These are phyloP conservation scores for Petrea volubilis DNA, from an alignment of 257 asterid species.

Conservation along the genomic window DNA sequence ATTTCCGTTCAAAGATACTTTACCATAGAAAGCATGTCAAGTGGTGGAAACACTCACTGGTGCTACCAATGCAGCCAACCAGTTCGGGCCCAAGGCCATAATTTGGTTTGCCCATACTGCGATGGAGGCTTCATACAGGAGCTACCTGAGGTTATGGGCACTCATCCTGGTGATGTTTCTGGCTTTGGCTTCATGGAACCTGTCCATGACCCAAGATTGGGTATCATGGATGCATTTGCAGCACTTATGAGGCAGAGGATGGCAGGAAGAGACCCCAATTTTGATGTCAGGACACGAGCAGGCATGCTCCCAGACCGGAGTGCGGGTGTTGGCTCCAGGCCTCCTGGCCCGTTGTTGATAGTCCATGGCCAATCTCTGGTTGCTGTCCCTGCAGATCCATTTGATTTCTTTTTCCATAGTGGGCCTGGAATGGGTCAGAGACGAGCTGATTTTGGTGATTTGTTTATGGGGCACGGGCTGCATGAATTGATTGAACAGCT, in stretches of 20 bases:
- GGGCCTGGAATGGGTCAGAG: conserved; percentile 38
- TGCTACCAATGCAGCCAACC: conserved; percentile 83
- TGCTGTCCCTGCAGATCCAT: conserved; percentile 36
- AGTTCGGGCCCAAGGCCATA: conserved; percentile 45
- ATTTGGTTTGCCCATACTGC: conserved; percentile 66
- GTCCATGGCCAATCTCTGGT: conserved; percentile 41
- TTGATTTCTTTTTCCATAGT: conserved; percentile 35
- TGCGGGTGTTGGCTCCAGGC: conserved; percentile 36
- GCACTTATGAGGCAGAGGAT: conserved; percentile 77
- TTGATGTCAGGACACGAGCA: conserved; percentile 62
- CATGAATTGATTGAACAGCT: conserved; percentile 49
- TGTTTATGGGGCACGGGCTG: conserved; percentile 46
- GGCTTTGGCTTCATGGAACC: conserved; percentile 37
- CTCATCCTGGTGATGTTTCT: conserved; percentile 38
- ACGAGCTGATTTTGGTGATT: conserved; percentile 39
- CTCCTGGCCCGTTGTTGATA: conserved; percentile 57
- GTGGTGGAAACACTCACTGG: conserved; percentile 77
- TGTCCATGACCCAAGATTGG: conserved; percentile 37
- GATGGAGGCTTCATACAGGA: conserved; percentile 85
- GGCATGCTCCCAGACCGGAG: conserved; percentile 46
- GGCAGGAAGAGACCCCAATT: conserved; percentile 69
- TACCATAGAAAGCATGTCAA: conserved; percentile 42
- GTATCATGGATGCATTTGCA: conserved; percentile 72
- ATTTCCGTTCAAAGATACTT: background rate
- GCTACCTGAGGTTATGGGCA: conserved; percentile 50